Evolutionary conservation across 2,329 filamentous ascomycete species (phyloP).

Genomic region (Claviceps sp.): DNA sequence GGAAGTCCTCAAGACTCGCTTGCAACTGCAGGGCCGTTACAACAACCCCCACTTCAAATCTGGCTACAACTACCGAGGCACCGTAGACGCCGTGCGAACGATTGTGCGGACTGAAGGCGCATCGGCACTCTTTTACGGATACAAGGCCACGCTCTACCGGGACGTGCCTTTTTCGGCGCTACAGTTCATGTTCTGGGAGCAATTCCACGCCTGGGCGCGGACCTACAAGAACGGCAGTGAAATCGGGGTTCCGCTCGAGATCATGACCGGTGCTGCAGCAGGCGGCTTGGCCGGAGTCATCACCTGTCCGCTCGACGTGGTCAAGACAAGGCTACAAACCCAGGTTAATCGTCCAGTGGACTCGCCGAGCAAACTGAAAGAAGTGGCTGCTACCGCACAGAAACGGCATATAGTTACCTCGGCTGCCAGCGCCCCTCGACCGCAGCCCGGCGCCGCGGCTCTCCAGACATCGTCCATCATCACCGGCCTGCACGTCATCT

Average conservation of each 20-base stretch:
- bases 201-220: slow-evolving; percentile 73
- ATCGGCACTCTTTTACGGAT: slow-evolving; percentile 85
- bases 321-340: slow-evolving; percentile 93
- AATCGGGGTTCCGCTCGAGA: slow-evolving; percentile 74
- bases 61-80: slow-evolving; percentile 90
- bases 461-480: slow-evolving; percentile 85
- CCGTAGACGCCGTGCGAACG: slow-evolving; percentile 69
- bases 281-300: slow-evolving; percentile 88
- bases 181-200: slow-evolving; percentile 97
- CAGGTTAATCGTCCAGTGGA: slow-evolving; percentile 46
- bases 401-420: slow-evolving; percentile 77
- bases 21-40: slow-evolving; percentile 87
- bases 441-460: slow-evolving; percentile 62
- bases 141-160: slow-evolving; percentile 86
- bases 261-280: slow-evolving; percentile 77
- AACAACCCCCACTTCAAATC: slow-evolving; percentile 91
- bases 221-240: slow-evolving; percentile 66
- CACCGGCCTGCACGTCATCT: slow-evolving; percentile 74
- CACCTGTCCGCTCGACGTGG: slow-evolving; percentile 91
- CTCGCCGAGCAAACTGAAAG: slow-evolving; percentile 14
- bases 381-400: slow-evolving; percentile 33
- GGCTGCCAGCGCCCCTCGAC: slow-evolving; percentile 71
- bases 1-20: slow-evolving; percentile 91
- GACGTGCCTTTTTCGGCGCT: slow-evolving; percentile 92
- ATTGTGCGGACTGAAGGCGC: slow-evolving; percentile 76